Evolutionary conservation across 2,329 filamentous ascomycete species (phyloP).

Genomic region (Colletotrichum nymphaeae): DNA sequence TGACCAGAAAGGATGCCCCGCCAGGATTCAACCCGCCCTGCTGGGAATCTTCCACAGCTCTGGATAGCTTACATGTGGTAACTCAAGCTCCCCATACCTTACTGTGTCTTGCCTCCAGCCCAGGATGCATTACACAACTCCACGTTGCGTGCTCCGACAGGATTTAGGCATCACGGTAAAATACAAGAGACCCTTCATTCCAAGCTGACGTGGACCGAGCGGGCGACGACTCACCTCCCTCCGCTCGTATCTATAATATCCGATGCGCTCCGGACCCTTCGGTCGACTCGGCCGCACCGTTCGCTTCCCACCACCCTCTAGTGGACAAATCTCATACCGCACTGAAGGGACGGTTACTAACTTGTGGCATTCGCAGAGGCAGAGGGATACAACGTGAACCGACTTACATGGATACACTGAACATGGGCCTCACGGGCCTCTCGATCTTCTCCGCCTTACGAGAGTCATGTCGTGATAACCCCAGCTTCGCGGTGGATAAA

Average conservation of each 20-base stretch:
- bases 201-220: conserved; percentile 12
- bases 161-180: neutral
- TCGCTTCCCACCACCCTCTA: neutral
- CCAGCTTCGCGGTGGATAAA: neutral
- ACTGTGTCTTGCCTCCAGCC: too few relatives aligned
- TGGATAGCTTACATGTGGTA: neutral
- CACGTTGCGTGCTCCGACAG: neutral
- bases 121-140: neutral
- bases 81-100: neutral
- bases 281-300: neutral
- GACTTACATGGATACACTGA: neutral
- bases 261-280: conserved; percentile 8
- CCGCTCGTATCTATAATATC: neutral
- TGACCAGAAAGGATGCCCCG: neutral
- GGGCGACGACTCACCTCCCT: neutral
- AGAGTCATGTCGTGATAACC: neutral
- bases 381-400: too few relatives aligned
- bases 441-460: neutral
- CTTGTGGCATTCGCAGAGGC: too few relatives aligned
- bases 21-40: neutral
- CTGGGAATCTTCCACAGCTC: neutral
- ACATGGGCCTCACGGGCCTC: neutral
- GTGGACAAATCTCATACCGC: neutral
- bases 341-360: neutral
- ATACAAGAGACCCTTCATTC: neutral